Conservation (phyloP, 805 yeast genomes). For the Cephaloascus fragrans region DNA sequence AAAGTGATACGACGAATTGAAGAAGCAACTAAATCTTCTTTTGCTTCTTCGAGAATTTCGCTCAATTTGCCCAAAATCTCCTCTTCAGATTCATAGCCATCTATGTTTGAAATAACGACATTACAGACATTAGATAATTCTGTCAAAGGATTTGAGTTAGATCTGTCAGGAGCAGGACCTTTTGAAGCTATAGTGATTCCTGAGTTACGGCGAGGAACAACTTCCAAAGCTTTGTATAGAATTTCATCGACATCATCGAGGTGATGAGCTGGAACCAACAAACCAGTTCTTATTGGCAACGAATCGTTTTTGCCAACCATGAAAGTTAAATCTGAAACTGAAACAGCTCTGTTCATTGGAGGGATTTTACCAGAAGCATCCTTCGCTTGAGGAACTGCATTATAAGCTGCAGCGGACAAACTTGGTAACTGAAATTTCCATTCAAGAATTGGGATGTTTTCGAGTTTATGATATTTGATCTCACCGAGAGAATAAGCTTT, state of each 20-base stretch:
- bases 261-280: constrained; percentile 70
- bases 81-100: constrained; percentile 64
- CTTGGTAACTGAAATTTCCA: constrained; percentile 87
- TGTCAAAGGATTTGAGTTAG: constrained; percentile 9
- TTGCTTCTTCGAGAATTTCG: constrained; percentile 57
- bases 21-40: constrained; percentile 59
- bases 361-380: constrained; percentile 21
- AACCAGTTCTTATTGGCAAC: constrained; percentile 73
- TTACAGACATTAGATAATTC: constrained; percentile 73
- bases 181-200: constrained; percentile 22
- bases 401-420: constrained; percentile 61
- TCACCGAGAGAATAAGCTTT: constrained; percentile 88
- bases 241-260: constrained; percentile 87
- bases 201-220: constrained; percentile 42
- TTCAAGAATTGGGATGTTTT: constrained; percentile 60
- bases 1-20: constrained; percentile 90
- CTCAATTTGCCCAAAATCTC: constrained; percentile 54
- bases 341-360: constrained; percentile 72
- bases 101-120: constrained; percentile 63
- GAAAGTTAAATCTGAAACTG: constrained; percentile 86
- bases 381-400: constrained; percentile 45
- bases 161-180: constrained; percentile 37
- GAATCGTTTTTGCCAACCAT: constrained; percentile 62
- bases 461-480: constrained; percentile 48
- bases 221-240: constrained; percentile 64